Conservation (phyloP, 2,329 filamentous ascomycete genomes). For the Scedosporium dehoogii region DNA sequence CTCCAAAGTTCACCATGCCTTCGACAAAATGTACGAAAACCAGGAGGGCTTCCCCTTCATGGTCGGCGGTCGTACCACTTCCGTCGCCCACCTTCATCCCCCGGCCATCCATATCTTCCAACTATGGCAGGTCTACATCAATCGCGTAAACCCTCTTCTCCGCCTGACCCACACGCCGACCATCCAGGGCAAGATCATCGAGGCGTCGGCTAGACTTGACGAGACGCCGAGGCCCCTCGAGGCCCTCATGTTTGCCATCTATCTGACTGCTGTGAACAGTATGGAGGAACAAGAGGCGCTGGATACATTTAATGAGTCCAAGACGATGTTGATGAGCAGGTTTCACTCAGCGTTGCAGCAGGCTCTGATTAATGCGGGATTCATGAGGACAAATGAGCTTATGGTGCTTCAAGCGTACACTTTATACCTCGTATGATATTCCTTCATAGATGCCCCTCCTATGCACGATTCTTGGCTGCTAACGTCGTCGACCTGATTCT, state of each 20-base stretch:
- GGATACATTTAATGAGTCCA: constrained; percentile 42
- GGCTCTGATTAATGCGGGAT: constrained; percentile 55
- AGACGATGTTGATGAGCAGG: constrained; percentile 36
- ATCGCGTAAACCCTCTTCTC: constrained; percentile 59
- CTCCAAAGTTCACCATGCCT: constrained; percentile 46
- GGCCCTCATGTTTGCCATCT: constrained; percentile 59
- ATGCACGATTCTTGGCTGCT: background rate
- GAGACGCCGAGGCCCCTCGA: constrained; percentile 48
- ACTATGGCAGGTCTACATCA: constrained; percentile 60
- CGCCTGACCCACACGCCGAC: constrained; percentile 60
- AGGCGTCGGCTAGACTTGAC: constrained; percentile 45
- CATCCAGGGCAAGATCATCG: constrained; percentile 53
- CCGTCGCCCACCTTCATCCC: constrained; percentile 40
- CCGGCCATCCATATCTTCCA: constrained; percentile 49
- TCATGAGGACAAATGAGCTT: constrained; percentile 56
- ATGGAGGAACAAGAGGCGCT: constrained; percentile 47
- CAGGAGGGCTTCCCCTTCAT: constrained; percentile 49
- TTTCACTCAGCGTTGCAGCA: constrained; percentile 53
- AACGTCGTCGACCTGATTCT: background rate
- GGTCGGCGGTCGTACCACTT: constrained; percentile 32
- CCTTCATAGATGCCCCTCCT: background rate
- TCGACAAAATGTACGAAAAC: constrained; percentile 48
- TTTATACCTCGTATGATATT: constrained; percentile 50
- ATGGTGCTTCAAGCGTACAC: constrained; percentile 58
- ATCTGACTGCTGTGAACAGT: constrained; percentile 47